Evolutionary conservation across 2,329 filamentous ascomycete species (phyloP).

Genomic region (Penicillium rolfsii): DNA sequence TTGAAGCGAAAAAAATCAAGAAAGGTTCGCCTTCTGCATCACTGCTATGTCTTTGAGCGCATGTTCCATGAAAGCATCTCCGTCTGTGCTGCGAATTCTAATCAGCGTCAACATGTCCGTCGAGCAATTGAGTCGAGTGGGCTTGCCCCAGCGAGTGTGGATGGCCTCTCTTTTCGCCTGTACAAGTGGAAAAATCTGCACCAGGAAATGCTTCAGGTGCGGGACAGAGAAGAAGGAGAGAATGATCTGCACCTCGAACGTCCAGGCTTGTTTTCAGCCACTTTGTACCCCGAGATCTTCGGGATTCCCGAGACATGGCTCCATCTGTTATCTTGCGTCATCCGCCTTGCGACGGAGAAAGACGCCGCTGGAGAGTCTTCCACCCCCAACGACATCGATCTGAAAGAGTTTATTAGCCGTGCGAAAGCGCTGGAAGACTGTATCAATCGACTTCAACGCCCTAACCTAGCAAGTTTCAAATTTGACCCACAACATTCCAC

Average conservation of each 20-base stretch:
- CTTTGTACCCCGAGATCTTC: slow-evolving; percentile 53
- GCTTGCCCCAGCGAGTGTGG: slow-evolving; percentile 20
- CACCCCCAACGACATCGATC: slow-evolving; percentile 12
- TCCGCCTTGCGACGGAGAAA: slow-evolving; percentile 51
- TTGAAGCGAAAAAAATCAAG: slow-evolving; percentile 46
- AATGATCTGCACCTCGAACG: slow-evolving; percentile 51
- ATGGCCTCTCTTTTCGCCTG: slow-evolving; percentile 37
- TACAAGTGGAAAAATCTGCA: slow-evolving; percentile 36
- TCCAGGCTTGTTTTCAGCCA: slow-evolving; percentile 46
- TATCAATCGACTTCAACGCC: slow-evolving; percentile 24
- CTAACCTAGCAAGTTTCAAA: slow-evolving; percentile 23
- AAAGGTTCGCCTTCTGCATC: slow-evolving; percentile 50
- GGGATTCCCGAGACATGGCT: slow-evolving; percentile 50
- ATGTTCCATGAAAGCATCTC: slow-evolving; percentile 51
- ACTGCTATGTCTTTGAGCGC: slow-evolving; percentile 53
- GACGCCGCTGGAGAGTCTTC: slow-evolving; percentile 32
- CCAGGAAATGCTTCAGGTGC: slow-evolving; percentile 37
- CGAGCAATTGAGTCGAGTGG: slow-evolving; percentile 40
- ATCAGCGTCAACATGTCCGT: slow-evolving; percentile 19
- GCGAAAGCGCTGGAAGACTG: slow-evolving; percentile 41
- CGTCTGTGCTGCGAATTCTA: slow-evolving; percentile 24
- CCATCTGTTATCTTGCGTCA: slow-evolving; percentile 47
- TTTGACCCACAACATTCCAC: slow-evolving; percentile 21
- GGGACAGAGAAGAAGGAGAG: slow-evolving; percentile 46
- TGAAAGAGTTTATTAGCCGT: slow-evolving; percentile 38